Base-by-base conservation (phyloP, 176 grass and related monocot genomes). In the Avena sativa region DNA sequence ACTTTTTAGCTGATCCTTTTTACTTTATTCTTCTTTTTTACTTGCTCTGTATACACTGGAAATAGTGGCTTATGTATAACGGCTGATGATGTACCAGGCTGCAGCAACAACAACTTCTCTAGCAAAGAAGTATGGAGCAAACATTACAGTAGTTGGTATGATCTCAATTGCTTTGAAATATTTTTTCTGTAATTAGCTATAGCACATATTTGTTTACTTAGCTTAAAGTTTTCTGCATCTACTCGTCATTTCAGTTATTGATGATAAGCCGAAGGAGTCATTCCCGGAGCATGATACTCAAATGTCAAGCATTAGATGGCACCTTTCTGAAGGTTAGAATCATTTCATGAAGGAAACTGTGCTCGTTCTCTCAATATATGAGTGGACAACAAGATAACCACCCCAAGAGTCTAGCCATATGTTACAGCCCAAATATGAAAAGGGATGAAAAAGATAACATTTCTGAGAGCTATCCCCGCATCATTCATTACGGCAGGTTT, bases 141-240 rank as follows among this genome's bases (percentile, higher is more conserved):
- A 87, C 77, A 96, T 99, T 66, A 99, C 97, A 71, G 97, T 99
- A 48, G 92, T 99, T 85, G 97, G 97, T 99, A 99, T 4, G 78
- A 20, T 77, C 77, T 57, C 60, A 21, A 13, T 77, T 81, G 16
- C 62, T 71, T 11, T 60, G 3, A 19, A 78, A 86, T 0, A 2
- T 85, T 13, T 51, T 55, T 51, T 34, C 16, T 76, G 12, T 76
- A 40, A 32, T 83, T 79, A 76, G 11, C 14, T 76, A n/a, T 63
- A 69, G 30, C 5, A 14, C 59, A 55, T n/a, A 25, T 73, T 69
- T n/a, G 0, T 26, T n/a, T 44, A 47, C 34, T 25, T 47, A 89
- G n/a, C 51, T 21, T 77, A 73, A 63, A 34, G 14, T 20, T 57
- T 26, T 30, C 55, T 72, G 17, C 63, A 20, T 71, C n/a, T 87